These are phyloP conservation scores for Neurospora sp. DNA, from an alignment of 495 filamentous ascomycete genomes.

Conservation along the genomic window DNA sequence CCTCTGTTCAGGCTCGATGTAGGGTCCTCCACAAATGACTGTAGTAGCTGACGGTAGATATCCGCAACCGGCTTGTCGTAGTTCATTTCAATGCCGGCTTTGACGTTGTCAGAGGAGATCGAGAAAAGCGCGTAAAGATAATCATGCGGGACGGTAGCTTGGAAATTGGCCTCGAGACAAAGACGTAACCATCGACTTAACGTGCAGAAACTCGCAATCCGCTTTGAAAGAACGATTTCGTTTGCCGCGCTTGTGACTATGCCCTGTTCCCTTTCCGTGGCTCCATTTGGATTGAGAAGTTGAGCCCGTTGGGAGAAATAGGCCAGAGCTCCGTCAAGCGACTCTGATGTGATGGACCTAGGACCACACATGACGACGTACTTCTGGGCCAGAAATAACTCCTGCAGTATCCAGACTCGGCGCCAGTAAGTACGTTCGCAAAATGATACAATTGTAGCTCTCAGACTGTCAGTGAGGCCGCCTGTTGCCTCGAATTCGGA, in stretches of 20 bases:
- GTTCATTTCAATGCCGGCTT: background rate
- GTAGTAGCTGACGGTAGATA: background rate
- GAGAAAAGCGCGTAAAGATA: background rate
- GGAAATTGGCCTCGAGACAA: accelerated
- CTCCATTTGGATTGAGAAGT: too few species aligned
- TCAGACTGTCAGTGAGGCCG: background rate
- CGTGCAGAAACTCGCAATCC: background rate
- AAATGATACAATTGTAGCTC: background rate
- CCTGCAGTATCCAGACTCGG: background rate
- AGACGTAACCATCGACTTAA: background rate
- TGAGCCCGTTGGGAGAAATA: too few species aligned
- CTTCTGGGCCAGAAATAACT: background rate
- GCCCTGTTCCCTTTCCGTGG: too few species aligned
- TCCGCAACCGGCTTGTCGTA: background rate
- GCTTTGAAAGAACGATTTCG: background rate
- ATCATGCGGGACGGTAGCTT: background rate
- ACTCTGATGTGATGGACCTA: background rate
- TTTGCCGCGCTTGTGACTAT: background rate
- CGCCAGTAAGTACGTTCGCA: background rate
- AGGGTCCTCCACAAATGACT: background rate
- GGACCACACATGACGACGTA: background rate
- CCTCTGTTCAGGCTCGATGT: accelerated
- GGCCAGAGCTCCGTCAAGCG: background rate
- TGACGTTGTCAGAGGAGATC: background rate
- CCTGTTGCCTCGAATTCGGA: background rate